A percentile compares a stretch with the other conserved stretches of the same genome.
Conservation (phyloP, 371 early-diverging fungal genomes). For the Circinella minor region DNA sequence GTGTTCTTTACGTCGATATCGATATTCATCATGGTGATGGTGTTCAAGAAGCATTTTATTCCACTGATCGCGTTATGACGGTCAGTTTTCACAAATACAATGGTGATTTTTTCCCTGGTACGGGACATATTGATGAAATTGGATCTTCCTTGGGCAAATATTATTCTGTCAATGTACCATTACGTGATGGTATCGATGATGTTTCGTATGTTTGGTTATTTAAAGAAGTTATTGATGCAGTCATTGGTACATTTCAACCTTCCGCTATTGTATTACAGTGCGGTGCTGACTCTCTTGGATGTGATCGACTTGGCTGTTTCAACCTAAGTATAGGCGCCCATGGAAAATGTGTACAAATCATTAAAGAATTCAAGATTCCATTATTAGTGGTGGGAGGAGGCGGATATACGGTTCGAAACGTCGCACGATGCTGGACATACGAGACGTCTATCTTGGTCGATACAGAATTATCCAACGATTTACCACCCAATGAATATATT, state of each 20-base stretch:
- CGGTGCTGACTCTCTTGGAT: conserved; percentile 95
- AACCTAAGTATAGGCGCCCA: conserved; percentile 91
- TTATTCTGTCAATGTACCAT: conserved; percentile 91
- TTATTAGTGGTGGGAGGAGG: conserved; percentile 93
- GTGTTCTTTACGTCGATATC: conserved; percentile 94
- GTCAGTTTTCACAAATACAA: conserved; percentile 95
- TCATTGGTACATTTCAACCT: conserved; percentile 83
- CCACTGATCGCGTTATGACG: conserved; percentile 91
- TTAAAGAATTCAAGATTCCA: conserved; percentile 84
- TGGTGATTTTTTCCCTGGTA: conserved; percentile 94
- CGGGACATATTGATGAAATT: conserved; percentile 84
- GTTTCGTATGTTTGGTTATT: conserved; percentile 82
- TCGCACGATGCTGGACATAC: conserved; percentile 94
- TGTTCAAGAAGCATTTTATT: conserved; percentile 94
- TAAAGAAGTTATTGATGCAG: conserved; percentile 80
- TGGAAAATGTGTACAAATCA: conserved; percentile 86
- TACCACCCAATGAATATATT: conserved; percentile 78
- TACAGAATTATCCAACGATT: conserved; percentile 71
- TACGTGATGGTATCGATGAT: conserved; percentile 93
- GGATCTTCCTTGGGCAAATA: conserved; percentile 79
- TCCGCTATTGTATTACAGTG: conserved; percentile 91
- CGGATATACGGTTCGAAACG: conserved; percentile 95
- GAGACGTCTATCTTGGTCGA: conserved; percentile 90
- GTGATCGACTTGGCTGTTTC: conserved; percentile 92
- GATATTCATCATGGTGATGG: conserved; percentile 98